Base-by-base conservation (phyloP, 2,329 filamentous ascomycete genomes). In the Chaetomium olivaceum region DNA sequence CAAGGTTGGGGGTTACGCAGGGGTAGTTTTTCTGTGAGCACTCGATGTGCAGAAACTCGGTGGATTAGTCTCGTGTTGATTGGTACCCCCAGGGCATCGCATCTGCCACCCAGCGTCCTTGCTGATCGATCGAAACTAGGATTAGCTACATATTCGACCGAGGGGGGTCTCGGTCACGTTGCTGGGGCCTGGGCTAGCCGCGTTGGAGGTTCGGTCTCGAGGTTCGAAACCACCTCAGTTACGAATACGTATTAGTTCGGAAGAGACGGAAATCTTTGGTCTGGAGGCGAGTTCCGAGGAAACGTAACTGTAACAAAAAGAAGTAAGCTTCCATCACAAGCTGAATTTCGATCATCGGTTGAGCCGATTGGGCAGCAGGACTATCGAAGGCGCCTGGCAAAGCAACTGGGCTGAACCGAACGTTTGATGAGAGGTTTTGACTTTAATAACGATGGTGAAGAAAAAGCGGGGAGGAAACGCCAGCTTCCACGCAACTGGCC, bases 351-450 rank as follows among this genome's bases (percentile, higher is more conserved):
- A 62, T 56, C 50, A 48, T 23, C 58, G 16, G 31, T 9, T n/a
- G 12, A 21, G 14, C 21, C 52, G 29, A 19, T 57, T 51, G 62
- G 61, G 55, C 56, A 64, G 56, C 36, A 54, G 36, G 16, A 46
- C 31, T 23, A 33, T 11, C 33, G 46, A 39, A 54, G n/a, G 16
- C 25, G 27, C 27, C 3, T 51, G 55, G 33, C 50, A 27, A 66
- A 51, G 29, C 60, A 43, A 25, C 12, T 11, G 23, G n/a, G 12
- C 56, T 60, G 36, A 55, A 39, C 11, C 16, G 55, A 11, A 21
- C 27, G 36, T 57, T 55, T 66, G 55, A 62, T 66, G 64, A 63
- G 64, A 63, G 57, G 33, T 23, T 63, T 63, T 66, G 43, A 36
- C 23, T 56, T 61, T 56, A 50, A 58, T 57, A 23, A 52, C 21